A percentile compares a stretch with the other conserved stretches of the same genome.
phyloP scores from a whole-genome alignment of 2,329 filamentous ascomycete genomes.

The Tolypocladium guangdongense region DNA sequence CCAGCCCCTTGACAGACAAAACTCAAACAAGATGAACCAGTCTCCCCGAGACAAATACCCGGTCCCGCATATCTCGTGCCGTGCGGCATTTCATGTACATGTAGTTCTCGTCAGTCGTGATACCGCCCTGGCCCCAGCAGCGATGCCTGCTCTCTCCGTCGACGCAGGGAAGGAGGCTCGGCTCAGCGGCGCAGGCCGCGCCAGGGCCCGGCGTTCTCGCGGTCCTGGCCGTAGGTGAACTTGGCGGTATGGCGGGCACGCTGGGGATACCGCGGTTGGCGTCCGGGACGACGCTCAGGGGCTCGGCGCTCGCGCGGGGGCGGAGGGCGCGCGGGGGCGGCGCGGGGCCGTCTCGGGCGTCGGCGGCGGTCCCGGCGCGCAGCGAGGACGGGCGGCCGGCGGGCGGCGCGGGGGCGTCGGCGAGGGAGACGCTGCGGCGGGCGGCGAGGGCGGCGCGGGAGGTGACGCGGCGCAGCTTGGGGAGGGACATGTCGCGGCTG shows the following conservation, averaged over 20 bases:
- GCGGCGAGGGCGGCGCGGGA: conserved; percentile 12
- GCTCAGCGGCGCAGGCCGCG: conserved; percentile 14
- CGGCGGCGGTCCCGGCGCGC: conserved; percentile 1
- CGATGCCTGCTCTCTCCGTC: no score
- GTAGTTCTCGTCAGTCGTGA: neutral
- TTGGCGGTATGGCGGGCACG: conserved; percentile 33
- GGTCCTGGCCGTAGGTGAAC: conserved; percentile 24
- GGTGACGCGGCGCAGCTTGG: conserved; percentile 19
- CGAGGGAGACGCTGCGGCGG: conserved; percentile 17
- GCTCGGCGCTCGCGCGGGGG: conserved; percentile 5
- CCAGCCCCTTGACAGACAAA: no score
- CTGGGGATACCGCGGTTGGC: conserved; percentile 34
- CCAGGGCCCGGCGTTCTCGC: conserved; percentile 22
- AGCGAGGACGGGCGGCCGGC: neutral
- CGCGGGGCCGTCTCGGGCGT: neutral
- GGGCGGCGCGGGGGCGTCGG: conserved; percentile 5
- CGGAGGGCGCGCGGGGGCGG: neutral
- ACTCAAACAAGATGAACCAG: neutral
- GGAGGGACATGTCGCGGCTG: conserved; percentile 29
- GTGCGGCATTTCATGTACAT: neutral
- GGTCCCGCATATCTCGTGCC: neutral
- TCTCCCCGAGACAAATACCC: neutral
- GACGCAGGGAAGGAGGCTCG: neutral
- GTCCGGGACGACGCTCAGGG: conserved; percentile 32
- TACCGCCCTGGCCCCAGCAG: neutral